Conservation (phyloP, 805 yeast genomes). For the Yarrowia sp. region DNA sequence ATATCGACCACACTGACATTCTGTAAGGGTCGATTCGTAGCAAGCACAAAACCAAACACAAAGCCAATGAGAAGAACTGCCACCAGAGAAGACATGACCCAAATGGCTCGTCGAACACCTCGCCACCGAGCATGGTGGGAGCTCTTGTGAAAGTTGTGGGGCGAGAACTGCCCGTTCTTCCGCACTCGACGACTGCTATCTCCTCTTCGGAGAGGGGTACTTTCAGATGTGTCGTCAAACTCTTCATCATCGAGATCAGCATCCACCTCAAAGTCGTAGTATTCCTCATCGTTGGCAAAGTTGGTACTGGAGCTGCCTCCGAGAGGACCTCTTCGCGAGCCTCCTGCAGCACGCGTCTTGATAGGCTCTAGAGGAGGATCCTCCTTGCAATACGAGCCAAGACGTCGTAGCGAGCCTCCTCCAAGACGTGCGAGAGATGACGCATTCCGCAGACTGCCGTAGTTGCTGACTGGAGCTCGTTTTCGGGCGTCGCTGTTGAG, state of each 20-base stretch:
- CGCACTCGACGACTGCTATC: constrained; percentile 31
- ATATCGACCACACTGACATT: constrained; percentile 59
- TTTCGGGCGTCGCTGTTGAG: background rate
- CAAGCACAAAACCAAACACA: constrained; percentile 75
- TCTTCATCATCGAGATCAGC: constrained; percentile 44
- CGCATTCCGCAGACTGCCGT: constrained; percentile 15
- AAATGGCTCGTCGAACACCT: constrained; percentile 36
- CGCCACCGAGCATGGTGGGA: constrained; percentile 27
- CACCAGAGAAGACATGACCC: constrained; percentile 36
- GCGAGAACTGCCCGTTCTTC: constrained; percentile 41
- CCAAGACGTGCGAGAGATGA: constrained; percentile 12
- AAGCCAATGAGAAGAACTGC: constrained; percentile 54
- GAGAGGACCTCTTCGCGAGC: background rate
- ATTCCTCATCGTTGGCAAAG: constrained; percentile 39
- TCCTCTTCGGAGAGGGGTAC: constrained; percentile 36
- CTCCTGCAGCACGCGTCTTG: background rate
- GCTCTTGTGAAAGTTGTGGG: constrained; percentile 44
- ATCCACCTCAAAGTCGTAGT: constrained; percentile 43
- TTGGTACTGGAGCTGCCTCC: background rate
- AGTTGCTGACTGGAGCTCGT: constrained; percentile 1
- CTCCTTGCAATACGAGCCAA: constrained; percentile 7
- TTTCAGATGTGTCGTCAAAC: constrained; percentile 36
- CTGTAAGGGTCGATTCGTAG: constrained; percentile 79
- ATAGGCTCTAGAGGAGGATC: constrained; percentile 10
- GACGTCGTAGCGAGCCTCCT: constrained; percentile 18